A percentile compares a stretch with the other conserved stretches of the same genome.
phyloP scores from a whole-genome alignment of 257 asterid genomes.

The Solanum dulcamara region DNA sequence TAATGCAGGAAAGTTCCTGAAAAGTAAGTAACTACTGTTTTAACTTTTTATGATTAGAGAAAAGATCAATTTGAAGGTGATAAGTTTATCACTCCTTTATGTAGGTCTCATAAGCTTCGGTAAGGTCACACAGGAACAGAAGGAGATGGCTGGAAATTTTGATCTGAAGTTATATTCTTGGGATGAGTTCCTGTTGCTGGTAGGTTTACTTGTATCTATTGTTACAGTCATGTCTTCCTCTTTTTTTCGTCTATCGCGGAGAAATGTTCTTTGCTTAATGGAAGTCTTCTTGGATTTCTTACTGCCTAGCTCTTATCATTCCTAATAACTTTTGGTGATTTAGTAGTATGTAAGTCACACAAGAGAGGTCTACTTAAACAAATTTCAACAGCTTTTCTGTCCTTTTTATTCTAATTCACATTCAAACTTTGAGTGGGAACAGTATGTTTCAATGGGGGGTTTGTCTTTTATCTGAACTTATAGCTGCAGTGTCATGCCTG shows the following conservation, averaged over 20 bases:
- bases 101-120: slow-evolving; percentile 74
- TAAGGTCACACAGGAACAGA: slow-evolving; percentile 39
- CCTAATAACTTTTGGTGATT: background rate
- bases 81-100: background rate
- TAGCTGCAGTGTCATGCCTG: background rate
- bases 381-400: background rate
- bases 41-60: background rate
- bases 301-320: background rate
- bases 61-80: background rate
- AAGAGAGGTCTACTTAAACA: background rate
- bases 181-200: slow-evolving; percentile 75
- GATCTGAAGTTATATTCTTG: slow-evolving; percentile 50
- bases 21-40: slow-evolving; percentile 33
- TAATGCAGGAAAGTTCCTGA: slow-evolving; percentile 36
- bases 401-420: background rate
- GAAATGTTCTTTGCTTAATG: background rate
- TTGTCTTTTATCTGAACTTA: background rate
- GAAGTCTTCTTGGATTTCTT: background rate
- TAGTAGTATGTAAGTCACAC: background rate
- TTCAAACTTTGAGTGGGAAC: background rate
- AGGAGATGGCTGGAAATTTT: slow-evolving; percentile 32
- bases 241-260: background rate
- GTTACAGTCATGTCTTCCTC: background rate
- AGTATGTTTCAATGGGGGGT: background rate
- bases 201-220: slow-evolving; percentile 13